These are phyloP conservation scores for Verbena officinalis DNA, from an alignment of 257 asterid species.

Conservation along the genomic window DNA sequence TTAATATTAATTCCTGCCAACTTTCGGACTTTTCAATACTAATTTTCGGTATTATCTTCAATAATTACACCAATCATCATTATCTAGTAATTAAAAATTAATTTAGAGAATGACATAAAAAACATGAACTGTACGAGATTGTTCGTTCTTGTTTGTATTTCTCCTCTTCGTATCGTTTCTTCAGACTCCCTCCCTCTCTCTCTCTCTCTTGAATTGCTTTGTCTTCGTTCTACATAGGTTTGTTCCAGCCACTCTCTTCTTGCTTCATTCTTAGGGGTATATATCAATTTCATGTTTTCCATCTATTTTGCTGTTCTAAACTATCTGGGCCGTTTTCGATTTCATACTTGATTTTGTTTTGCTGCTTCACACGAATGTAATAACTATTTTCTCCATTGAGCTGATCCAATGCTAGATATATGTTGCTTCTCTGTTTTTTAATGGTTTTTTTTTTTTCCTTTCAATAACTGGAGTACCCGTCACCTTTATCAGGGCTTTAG, in stretches of 20 bases:
- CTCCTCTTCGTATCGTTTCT: too few relatives aligned
- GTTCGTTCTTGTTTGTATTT: too few relatives aligned
- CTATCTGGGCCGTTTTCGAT: neutral
- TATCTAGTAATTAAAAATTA: too few relatives aligned
- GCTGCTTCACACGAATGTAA: neutral
- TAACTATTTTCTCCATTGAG: neutral
- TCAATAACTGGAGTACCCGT: constrained; percentile 10
- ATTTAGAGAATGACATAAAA: too few relatives aligned
- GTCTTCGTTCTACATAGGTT: constrained; percentile 6
- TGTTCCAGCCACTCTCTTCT: neutral
- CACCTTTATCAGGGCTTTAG: constrained; percentile 20
- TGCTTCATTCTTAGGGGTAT: constrained; percentile 8
- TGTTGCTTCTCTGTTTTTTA: neutral
- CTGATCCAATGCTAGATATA: constrained; percentile 5
- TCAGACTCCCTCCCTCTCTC: neutral
- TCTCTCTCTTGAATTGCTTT: neutral
- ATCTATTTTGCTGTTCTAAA: constrained; percentile 7
- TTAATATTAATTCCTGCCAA: neutral
- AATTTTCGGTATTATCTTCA: too few relatives aligned
- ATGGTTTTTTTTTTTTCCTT: constrained; percentile 19
- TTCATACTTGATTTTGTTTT: neutral
- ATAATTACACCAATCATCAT: too few relatives aligned
- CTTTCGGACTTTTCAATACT: neutral
- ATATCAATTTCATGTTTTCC: neutral
- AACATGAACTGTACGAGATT: too few relatives aligned